phyloP scores from a whole-genome alignment of 2,329 filamentous ascomycete genomes.

The Gremmenia infestans region DNA sequence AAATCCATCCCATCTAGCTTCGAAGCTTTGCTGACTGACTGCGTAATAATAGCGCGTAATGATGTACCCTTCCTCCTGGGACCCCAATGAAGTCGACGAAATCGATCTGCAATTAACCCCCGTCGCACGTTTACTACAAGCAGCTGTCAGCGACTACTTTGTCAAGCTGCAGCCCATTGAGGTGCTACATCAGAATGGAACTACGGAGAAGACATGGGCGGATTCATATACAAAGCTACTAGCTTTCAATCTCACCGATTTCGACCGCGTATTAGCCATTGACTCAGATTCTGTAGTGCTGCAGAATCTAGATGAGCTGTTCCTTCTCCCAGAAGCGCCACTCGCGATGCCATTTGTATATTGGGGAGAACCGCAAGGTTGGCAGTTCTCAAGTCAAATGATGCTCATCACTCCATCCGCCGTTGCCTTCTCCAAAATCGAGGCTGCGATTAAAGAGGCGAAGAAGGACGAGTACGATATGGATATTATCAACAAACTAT shows the following conservation, averaged over 20 bases:
- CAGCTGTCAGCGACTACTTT: slow-evolving; percentile 21
- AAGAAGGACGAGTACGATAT: slow-evolving; percentile 22
- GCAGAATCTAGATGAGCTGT: slow-evolving; percentile 26
- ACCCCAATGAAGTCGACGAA: slow-evolving; percentile 18
- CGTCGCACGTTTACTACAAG: slow-evolving; percentile 22
- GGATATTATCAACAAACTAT: slow-evolving; percentile 45
- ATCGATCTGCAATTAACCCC: slow-evolving; percentile 15
- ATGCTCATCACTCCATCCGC: slow-evolving; percentile 23
- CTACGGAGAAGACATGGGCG: slow-evolving; percentile 19
- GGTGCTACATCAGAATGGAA: slow-evolving; percentile 16
- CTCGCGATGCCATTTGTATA: slow-evolving; percentile 28
- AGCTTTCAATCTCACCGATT: slow-evolving; percentile 28
- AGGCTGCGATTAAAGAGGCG: slow-evolving; percentile 14
- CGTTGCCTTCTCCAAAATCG: slow-evolving; percentile 15
- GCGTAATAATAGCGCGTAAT: slow-evolving; percentile 13
- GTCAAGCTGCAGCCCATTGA: slow-evolving; percentile 24
- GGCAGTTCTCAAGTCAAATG: slow-evolving; percentile 23
- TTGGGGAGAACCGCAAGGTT: slow-evolving; percentile 20
- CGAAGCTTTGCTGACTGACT: not conserved
- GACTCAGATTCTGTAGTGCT: slow-evolving; percentile 21
- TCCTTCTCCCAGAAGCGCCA: slow-evolving; percentile 22
- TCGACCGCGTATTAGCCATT: slow-evolving; percentile 22
- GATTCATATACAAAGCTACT: slow-evolving; percentile 26
- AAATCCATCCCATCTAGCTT: not conserved
- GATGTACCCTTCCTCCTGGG: slow-evolving; percentile 27